Base-by-base conservation (phyloP, 139 green algal genomes). In the Chlamydomonas urium region DNA sequence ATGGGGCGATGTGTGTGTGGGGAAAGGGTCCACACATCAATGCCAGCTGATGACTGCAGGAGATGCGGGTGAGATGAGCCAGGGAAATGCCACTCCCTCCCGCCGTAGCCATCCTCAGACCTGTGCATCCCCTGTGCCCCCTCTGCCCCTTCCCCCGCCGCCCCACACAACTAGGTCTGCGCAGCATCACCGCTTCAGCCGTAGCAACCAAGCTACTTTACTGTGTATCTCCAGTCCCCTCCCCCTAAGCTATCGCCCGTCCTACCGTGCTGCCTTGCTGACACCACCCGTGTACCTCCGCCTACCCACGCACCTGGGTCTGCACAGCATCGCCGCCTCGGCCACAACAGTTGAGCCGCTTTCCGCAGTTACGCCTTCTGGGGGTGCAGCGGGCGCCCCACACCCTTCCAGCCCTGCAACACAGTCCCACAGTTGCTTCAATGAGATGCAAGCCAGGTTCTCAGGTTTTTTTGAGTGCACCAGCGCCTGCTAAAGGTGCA, bases 341-440 rank as follows among this genome's bases (percentile, higher is more conserved):
- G 76, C 59, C 42, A 82, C 76, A 19, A 75, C 66, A 32, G 50
- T 14, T 10, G 71, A 78, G 21, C 76, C 76, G 3, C 8, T 71
- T 10, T 3, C 36, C 4, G 23, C 23, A 3, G 28, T 32, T 4
- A 60, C 37, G 4, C 26, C 65, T 3, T 34, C 38, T 61, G 65
- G 37, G 14, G 45, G 24, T 2, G 26, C 37, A 26, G 47, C 66
- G 10, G 37, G 3, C 19, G 32, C 10, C 3, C 45, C 29, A 10
- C n/a, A 29, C 10, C 45, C 47, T 4, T 45, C 48, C 4, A 42
- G 3, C 4, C 67, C 67, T 37, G 48, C 33, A 28, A 8, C 28
- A 31, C n/a, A n/a, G n/a, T n/a, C n/a, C n/a, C n/a, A n/a, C n/a
- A n/a, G n/a, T n/a, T n/a, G n/a, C n/a, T n/a, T n/a, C n/a, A n/a